Evolutionary conservation across 1,139 yeast species (phyloP).

Genomic region (Saccharomyces hybrid): DNA sequence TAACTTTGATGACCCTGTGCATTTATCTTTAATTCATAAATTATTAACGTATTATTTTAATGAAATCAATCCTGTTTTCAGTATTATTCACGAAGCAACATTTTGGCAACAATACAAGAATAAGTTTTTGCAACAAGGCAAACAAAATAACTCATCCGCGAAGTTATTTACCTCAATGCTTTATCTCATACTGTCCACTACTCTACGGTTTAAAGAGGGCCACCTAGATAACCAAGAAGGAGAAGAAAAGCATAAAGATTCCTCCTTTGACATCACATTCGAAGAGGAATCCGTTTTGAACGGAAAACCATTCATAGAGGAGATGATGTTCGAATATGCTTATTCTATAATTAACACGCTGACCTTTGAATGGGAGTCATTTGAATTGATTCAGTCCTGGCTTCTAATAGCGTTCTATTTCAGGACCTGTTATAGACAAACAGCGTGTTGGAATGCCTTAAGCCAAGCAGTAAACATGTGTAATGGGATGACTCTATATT

Average conservation of each 20-base stretch:
- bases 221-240: conserved; percentile 8
- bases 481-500: conserved; percentile 48
- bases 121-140: conserved; percentile 21
- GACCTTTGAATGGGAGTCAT: conserved; percentile 61
- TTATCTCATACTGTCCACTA: conserved; percentile 43
- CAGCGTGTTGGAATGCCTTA: conserved; percentile 46
- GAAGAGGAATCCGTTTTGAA: conserved; percentile 23
- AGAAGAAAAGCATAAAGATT: conserved; percentile 11
- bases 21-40: conserved; percentile 18
- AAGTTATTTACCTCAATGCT: conserved; percentile 46
- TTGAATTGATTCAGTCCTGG: conserved; percentile 61
- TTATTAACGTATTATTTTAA: conserved; percentile 37
- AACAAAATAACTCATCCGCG: conserved; percentile 31
- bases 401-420: conserved; percentile 47
- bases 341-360: conserved; percentile 42
- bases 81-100: conserved; percentile 48
- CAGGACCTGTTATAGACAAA: conserved; percentile 51
- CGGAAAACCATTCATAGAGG: conserved; percentile 36
- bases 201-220: conserved; percentile 47
- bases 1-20: conserved; percentile 13
- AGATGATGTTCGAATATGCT: conserved; percentile 45
- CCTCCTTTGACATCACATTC: conserved; percentile 20
- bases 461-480: conserved; percentile 50
- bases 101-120: conserved; percentile 42
- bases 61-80: conserved; percentile 50